Evolutionary conservation across 441 rosid genomes (phyloP).

Genomic region (California macrophylla): DNA sequence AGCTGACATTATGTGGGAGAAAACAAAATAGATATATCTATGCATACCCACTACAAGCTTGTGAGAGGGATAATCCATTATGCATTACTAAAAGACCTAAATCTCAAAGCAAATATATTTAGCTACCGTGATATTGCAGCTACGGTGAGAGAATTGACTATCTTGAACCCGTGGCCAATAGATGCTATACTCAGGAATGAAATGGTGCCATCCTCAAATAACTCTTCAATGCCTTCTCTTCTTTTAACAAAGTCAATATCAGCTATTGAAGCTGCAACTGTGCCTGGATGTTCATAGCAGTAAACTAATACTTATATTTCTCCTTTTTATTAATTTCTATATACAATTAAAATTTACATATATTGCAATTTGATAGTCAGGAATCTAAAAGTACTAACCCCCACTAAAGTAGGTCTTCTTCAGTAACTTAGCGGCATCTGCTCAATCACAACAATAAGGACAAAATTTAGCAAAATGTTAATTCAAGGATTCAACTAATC

Average conservation of each 20-base stretch:
- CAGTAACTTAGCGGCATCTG: slow-evolving; percentile 82
- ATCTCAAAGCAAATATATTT: slow-evolving; percentile 8
- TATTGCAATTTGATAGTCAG: slow-evolving; percentile 1
- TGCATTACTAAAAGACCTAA: neutral
- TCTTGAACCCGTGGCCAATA: slow-evolving; percentile 61
- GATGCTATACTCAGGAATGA: slow-evolving; percentile 87
- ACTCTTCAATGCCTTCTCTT: slow-evolving; percentile 75
- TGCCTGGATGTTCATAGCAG: slow-evolving; percentile 46
- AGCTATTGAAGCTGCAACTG: slow-evolving; percentile 84
- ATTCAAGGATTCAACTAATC: neutral
- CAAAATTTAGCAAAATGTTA: neutral
- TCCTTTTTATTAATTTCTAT: neutral
- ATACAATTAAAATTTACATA: neutral
- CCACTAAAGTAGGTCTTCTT: slow-evolving; percentile 86
- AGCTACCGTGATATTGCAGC: slow-evolving; percentile 59
- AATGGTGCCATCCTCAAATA: slow-evolving; percentile 81
- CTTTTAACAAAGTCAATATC: slow-evolving; percentile 88
- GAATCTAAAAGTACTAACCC: slow-evolving; percentile 43
- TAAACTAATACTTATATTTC: slow-evolving; percentile 10
- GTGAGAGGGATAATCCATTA: slow-evolving; percentile 3
- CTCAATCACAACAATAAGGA: slow-evolving; percentile 12
- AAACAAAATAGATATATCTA: neutral
- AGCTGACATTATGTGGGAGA: neutral
- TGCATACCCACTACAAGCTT: neutral
- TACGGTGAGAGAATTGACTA: slow-evolving; percentile 59